A percentile compares a stretch with the other conserved stretches of the same genome.
Evolutionary conservation across 2,329 filamentous ascomycete genomes (phyloP).

Genomic region (Fusarium anthophilum): DNA sequence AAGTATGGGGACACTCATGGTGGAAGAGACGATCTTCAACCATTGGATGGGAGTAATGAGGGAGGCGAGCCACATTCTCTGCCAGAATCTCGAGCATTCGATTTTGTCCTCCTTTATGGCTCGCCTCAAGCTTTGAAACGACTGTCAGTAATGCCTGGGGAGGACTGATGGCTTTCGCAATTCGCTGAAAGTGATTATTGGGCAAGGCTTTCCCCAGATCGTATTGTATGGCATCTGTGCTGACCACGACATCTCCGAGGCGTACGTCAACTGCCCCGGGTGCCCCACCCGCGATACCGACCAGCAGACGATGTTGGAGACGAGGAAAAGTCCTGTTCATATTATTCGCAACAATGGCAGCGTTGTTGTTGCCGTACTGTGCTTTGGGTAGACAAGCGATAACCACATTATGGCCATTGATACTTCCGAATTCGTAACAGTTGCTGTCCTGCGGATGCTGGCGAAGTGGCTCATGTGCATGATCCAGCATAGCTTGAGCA

Average conservation of each 20-base stretch:
- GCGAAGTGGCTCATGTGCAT: slow-evolving; percentile 17
- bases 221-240: slow-evolving; percentile 37
- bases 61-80: too few relatives aligned
- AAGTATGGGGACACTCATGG: too few relatives aligned
- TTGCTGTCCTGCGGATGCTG: slow-evolving; percentile 30
- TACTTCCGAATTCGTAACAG: slow-evolving; percentile 34
- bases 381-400: slow-evolving; percentile 37
- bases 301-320: slow-evolving; percentile 22
- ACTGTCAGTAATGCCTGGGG: background rate
- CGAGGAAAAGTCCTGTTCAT: slow-evolving; percentile 53
- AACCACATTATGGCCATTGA: slow-evolving; percentile 39
- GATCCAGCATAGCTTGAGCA: slow-evolving; percentile 42
- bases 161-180: background rate
- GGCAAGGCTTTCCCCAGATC: slow-evolving; percentile 36
- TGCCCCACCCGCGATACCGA: slow-evolving; percentile 38
- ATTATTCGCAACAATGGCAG: slow-evolving; percentile 36
- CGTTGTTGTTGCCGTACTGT: slow-evolving; percentile 35
- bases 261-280: slow-evolving; percentile 24
- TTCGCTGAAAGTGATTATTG: background rate
- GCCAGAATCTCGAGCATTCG: background rate
- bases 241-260: slow-evolving; percentile 42
- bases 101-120: background rate
- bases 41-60: too few relatives aligned
- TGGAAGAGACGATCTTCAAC: too few relatives aligned
- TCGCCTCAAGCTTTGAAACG: slow-evolving; percentile 14